These are phyloP conservation scores for Dactylellina leptospora DNA, from an alignment of 2,329 filamentous ascomycete genomes.

Conservation along the genomic window DNA sequence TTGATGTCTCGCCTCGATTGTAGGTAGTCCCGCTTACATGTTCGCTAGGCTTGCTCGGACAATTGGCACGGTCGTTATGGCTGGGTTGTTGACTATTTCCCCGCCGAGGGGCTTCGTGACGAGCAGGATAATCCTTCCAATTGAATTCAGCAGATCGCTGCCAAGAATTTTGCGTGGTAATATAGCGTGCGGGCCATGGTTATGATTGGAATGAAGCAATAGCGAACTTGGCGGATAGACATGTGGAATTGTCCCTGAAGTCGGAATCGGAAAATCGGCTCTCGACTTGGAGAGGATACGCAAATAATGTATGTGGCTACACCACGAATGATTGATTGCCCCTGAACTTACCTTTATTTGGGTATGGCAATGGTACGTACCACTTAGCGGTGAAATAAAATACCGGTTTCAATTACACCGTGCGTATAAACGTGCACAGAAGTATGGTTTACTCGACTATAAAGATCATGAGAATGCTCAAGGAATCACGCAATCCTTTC, in stretches of 20 bases:
- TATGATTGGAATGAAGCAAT: neutral
- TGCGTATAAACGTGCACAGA: neutral
- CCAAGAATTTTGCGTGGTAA: too few species aligned
- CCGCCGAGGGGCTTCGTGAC: neutral
- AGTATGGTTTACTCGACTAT: slow-evolving; percentile 10
- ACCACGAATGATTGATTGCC: too few species aligned
- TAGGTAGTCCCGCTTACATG: slow-evolving; percentile 13
- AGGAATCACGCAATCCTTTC: slow-evolving; percentile 9
- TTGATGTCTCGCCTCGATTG: neutral
- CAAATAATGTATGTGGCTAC: too few species aligned
- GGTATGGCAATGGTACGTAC: neutral
- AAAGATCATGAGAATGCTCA: slow-evolving; percentile 9
- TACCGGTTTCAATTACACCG: slow-evolving; percentile 32
- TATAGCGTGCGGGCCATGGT: too few species aligned
- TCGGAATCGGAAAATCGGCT: slow-evolving; percentile 19
- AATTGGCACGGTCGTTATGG: slow-evolving; percentile 7
- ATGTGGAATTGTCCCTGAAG: neutral
- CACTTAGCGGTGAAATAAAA: slow-evolving; percentile 45
- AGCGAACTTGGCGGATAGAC: neutral
- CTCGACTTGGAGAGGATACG: too few species aligned
- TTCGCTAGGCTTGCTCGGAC: slow-evolving; percentile 7
- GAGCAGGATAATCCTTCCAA: neutral
- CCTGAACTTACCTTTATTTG: neutral
- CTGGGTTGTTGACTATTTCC: neutral
- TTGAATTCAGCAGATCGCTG: too few species aligned